A percentile compares a stretch with the other conserved stretches of the same genome.
Conservation (phyloP, 2,329 filamentous ascomycete genomes). For the Epichloe amarillans region DNA sequence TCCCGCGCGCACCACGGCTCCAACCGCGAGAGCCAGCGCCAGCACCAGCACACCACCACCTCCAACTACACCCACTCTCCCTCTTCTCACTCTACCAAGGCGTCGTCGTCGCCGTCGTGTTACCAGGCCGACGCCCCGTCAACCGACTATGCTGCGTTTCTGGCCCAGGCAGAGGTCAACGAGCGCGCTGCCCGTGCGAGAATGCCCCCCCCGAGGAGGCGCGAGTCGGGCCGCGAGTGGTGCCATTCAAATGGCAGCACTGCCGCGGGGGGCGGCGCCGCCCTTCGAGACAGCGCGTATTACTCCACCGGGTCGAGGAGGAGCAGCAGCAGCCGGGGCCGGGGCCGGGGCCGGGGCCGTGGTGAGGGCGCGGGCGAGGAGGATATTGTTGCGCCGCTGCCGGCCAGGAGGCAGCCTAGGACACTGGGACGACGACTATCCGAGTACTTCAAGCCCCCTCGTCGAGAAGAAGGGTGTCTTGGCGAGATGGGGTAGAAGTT, state of each 20-base stretch:
- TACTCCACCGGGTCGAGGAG: slow-evolving; percentile 5
- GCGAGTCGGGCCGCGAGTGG: neutral
- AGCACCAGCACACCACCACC: too few species aligned
- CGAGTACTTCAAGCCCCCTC: slow-evolving; percentile 10
- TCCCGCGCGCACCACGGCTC: too few species aligned
- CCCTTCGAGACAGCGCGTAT: slow-evolving; percentile 7
- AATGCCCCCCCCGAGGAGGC: neutral
- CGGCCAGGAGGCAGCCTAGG: slow-evolving; percentile 2
- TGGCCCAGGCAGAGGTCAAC: slow-evolving; percentile 9
- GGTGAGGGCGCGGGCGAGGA: neutral
- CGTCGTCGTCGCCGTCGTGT: too few species aligned
- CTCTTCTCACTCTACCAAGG: too few species aligned
- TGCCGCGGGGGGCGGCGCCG: too few species aligned
- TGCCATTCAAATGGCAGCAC: too few species aligned
- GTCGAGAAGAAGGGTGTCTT: neutral
- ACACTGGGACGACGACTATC: slow-evolving; percentile 6
- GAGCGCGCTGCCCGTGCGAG: slow-evolving; percentile 5
- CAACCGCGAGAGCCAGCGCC: too few species aligned
- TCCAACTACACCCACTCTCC: too few species aligned
- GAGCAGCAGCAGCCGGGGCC: slow-evolving; percentile 6
- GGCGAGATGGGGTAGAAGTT: neutral
- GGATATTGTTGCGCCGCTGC: neutral
- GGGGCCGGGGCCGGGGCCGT: neutral
- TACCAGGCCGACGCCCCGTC: neutral
- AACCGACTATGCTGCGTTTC: slow-evolving; percentile 14